These are phyloP conservation scores for Dendrothele bispora DNA, from an alignment of 768 basidiomycete species.

Conservation along the genomic window DNA sequence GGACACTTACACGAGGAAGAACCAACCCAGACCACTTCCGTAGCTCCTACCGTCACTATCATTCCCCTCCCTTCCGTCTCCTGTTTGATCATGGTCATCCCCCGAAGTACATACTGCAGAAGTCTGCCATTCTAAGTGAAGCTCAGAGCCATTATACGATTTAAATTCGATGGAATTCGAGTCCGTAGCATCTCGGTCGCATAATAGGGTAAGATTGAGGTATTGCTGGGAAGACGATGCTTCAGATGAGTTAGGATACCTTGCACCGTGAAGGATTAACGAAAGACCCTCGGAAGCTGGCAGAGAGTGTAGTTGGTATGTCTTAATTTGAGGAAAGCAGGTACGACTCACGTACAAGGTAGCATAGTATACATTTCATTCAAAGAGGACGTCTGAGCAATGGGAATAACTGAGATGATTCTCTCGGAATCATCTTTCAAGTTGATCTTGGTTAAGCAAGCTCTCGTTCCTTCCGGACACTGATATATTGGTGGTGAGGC, in stretches of 20 bases:
- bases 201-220: constrained; percentile 62
- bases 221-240: constrained; percentile 50
- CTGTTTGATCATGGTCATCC: constrained; percentile 21
- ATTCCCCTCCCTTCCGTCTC: constrained; percentile 23
- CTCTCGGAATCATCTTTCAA: constrained; percentile 51
- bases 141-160: constrained; percentile 57
- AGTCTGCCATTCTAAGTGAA: constrained; percentile 62
- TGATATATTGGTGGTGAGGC: constrained; percentile 25
- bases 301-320: constrained; percentile 11
- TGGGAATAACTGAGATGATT: constrained; percentile 72
- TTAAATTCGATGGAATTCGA: constrained; percentile 58
- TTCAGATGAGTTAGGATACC: constrained; percentile 56
- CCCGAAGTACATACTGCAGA: constrained; percentile 55
- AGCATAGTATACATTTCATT: constrained; percentile 27
- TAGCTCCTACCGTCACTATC: constrained; percentile 20
- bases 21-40: constrained; percentile 81
- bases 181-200: constrained; percentile 41
- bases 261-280: constrained; percentile 55
- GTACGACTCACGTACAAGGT: constrained; percentile 38
- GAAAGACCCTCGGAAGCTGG: constrained; percentile 56
- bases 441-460: constrained; percentile 73
- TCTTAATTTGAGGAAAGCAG: constrained; percentile 8
- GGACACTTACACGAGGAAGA: constrained; percentile 76
- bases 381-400: constrained; percentile 47
- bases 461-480: constrained; percentile 71